Percentiles rank a stretch among this genome's conserved stretches.
phyloP scores from a whole-genome alignment of 345 rosid species.

The Moricandia moricandioides region DNA sequence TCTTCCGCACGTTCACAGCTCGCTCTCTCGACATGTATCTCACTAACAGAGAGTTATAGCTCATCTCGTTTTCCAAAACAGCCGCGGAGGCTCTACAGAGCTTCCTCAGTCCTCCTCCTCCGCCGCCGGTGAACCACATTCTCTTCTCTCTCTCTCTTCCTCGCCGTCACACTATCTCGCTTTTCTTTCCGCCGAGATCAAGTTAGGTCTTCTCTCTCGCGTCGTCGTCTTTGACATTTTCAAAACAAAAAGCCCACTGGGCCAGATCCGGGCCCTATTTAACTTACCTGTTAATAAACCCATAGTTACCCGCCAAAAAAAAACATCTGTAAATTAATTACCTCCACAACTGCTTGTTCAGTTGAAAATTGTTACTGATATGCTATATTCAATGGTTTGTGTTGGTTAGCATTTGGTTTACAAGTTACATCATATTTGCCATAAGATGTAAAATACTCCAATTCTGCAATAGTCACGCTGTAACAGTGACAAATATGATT shows the following conservation, averaged over 20 bases:
- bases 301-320: not conserved
- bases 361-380: too few relatives aligned
- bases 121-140: constrained; percentile 43
- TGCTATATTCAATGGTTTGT: too few relatives aligned
- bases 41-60: constrained; percentile 29
- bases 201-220: constrained; percentile 18
- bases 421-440: not conserved
- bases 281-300: not conserved
- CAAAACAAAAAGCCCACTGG: not conserved
- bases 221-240: not conserved
- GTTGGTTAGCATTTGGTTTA: too few relatives aligned
- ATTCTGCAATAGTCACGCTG: not conserved
- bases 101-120: constrained; percentile 33
- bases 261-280: not conserved
- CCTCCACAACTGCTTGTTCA: not conserved
- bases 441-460: not conserved
- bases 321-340: not conserved
- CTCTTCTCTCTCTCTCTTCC: not conserved
- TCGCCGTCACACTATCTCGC: constrained; percentile 23
- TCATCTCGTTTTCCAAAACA: not conserved
- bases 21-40: constrained; percentile 70
- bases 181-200: constrained; percentile 2
- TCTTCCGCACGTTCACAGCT: constrained; percentile 80
- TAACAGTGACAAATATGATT: not conserved
- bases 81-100: constrained; percentile 10